Base-by-base conservation (phyloP, 1,284 basidiomycete species). In the Exobasidium cylindrosporum region DNA sequence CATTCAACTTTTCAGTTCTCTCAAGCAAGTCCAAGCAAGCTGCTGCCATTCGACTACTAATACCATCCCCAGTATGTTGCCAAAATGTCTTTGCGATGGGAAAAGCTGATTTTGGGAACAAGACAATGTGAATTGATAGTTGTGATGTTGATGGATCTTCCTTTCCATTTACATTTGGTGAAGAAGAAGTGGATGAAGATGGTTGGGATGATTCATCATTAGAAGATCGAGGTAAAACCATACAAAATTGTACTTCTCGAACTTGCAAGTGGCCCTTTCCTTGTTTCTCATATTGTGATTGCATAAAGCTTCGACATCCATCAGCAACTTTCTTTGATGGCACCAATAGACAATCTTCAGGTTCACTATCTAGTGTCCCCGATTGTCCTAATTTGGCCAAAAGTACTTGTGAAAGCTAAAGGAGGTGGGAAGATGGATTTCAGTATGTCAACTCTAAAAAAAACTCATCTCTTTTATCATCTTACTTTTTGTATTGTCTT, bases 31-130 rank as follows among this genome's bases (percentile, higher is more conserved):
- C 62, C 24, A 97, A 84, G 70, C 89, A 92, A 56, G 87, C 84
- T 61, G 95, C 92, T 1, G 94, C 93, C 35, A 89, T 82, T 23
- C 95, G 87, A 66, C 90, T 93, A 1, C 89, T 91, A 56, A 98
- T 88, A 0, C 93, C 93, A 66, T 90, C 83, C 0, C 95, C 95
- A 0, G 90, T 88, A 77, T 97, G 94, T 74, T 97, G 94, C 93
- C 95, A 97, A 80, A 94, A 97, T 77, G 91, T 86, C 81, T 92
- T 97, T 13, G 91, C 92, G 3, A 89, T 77, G 0, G 85, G 77
- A 70, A 86, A 89, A n/a, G 86, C 83, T 13, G 83, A 82, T 3
- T 87, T 58, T 3, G 76, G 86, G 80, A 94, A 92, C 23, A 97
- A 83, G 10, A 89, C 87, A 69, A 95, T 89, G 79, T 93, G 72